phyloP scores from a whole-genome alignment of 1,139 yeast species.

The Suhomyces terraborum region DNA sequence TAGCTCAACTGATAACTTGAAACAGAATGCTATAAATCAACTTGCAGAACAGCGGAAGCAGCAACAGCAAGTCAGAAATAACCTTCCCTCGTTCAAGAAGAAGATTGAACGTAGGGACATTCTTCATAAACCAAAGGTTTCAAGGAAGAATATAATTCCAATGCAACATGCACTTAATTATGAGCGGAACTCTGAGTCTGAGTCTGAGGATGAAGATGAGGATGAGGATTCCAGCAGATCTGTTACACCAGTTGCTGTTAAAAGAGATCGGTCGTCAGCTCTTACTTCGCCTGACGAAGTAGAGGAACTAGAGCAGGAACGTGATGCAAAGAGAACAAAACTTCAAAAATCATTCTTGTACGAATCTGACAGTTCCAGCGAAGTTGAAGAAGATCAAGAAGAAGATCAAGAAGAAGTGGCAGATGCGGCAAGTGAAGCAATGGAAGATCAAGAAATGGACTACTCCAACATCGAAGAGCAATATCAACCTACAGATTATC shows the following conservation, averaged over 20 bases:
- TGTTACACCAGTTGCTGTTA: conserved; percentile 39
- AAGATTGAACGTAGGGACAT: conserved; percentile 23
- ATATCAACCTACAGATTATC: conserved; percentile 50
- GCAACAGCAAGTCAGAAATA: conserved; percentile 39
- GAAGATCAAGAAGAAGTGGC: conserved; percentile 13
- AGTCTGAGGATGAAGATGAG: conserved; percentile 37
- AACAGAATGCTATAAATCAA: conserved; percentile 31
- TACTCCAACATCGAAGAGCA: conserved; percentile 35
- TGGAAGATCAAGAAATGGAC: conserved; percentile 19
- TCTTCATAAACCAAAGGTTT: conserved; percentile 14
- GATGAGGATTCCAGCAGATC: conserved; percentile 47
- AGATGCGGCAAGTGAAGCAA: no score
- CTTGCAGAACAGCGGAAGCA: conserved; percentile 30
- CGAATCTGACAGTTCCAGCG: conserved; percentile 27
- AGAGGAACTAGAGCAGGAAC: conserved; percentile 25
- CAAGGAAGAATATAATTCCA: conserved; percentile 49
- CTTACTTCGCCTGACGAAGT: conserved; percentile 32
- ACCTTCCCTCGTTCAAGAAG: conserved; percentile 43
- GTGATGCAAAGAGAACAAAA: conserved; percentile 24
- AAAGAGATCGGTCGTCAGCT: conserved; percentile 22
- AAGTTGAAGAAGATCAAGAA: conserved; percentile 11
- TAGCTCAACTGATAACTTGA: conserved; percentile 18
- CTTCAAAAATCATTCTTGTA: conserved; percentile 30
- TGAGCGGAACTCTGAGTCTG: conserved; percentile 42
- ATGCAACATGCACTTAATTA: conserved; percentile 73